Base-by-base conservation (phyloP, 2,329 filamentous ascomycete species). In the Venturia carpophila region DNA sequence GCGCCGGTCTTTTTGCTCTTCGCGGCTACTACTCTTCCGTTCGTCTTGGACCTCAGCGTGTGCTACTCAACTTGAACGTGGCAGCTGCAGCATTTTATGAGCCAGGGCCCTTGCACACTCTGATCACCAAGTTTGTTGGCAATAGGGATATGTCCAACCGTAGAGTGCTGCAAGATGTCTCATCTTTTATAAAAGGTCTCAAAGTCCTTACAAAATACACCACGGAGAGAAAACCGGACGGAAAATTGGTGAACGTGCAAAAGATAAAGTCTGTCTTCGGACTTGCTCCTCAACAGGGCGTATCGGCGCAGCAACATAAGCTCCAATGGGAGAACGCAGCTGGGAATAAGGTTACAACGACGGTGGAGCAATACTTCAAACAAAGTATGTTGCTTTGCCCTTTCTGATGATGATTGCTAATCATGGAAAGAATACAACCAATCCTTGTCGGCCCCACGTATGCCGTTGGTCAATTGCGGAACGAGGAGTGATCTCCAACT, bases 1-100 rank as follows among this genome's bases (percentile, higher is more conserved):
- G 78, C 2, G 75, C 71, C 13, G 84, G 84, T 1, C 74, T 88
- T 0, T 76, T 82, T 60, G 84, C 84, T 0, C 72, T 86, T 4
- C 79, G 85, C 52, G 86, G 86, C 0, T 88, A 83, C 73, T 87
- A 83, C 70, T 77, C 84, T 13, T 87, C 84, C 69, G 82, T 85
- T 39, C 82, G 86, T 5, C 80, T 83, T 1, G 81, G 83, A 2
- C 82, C 83, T 17, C 80, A 79, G 47, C 79, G 84, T 3, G 75
- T 88, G 5, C 71, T 88, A 0, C 72, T 88, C 15, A 88, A 89
- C 65, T 75, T 88, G 3, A 86, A 88, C 66, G 84, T 87, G 34
- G 83, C 83, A 10, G 82, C 82, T 56, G 78, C 79, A 2, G 83
- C 84, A 0, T 87, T 85, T 69, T 85, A 84, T 72, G 77, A 82